Conservation (phyloP, 2,329 filamentous ascomycete genomes). For the Fusarium sp. region DNA sequence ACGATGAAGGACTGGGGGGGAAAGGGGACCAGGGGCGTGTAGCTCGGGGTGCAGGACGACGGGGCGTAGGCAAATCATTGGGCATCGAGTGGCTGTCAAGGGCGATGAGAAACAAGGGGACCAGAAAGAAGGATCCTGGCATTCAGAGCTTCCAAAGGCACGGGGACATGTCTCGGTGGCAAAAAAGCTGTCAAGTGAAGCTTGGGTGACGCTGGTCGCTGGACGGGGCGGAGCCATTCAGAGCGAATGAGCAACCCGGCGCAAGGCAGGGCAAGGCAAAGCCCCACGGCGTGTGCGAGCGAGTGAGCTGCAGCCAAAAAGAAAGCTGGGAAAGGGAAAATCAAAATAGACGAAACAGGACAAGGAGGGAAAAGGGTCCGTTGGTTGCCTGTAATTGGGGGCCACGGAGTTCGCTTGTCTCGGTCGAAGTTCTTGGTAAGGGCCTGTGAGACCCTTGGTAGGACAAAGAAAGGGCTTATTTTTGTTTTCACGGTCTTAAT, state of each 20-base stretch:
- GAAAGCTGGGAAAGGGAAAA: slow-evolving; percentile 6
- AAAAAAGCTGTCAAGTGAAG: slow-evolving; percentile 35
- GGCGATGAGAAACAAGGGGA: slow-evolving; percentile 26
- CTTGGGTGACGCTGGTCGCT: slow-evolving; percentile 27
- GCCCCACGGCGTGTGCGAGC: slow-evolving; percentile 38
- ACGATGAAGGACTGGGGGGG: slow-evolving; percentile 21
- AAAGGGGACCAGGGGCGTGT: slow-evolving; percentile 20
- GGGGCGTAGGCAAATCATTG: slow-evolving; percentile 41
- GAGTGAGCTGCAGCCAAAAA: slow-evolving; percentile 26
- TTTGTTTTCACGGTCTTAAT: slow-evolving; percentile 29
- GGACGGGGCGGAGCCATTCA: slow-evolving; percentile 32
- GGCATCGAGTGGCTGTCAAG: slow-evolving; percentile 36
- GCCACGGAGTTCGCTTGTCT: slow-evolving; percentile 22
- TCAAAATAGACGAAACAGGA: slow-evolving; percentile 31
- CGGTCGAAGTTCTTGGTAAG: background rate
- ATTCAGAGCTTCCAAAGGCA: slow-evolving; percentile 17
- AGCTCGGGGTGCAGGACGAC: slow-evolving; percentile 29
- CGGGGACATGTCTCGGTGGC: slow-evolving; percentile 28
- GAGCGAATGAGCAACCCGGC: slow-evolving; percentile 28
- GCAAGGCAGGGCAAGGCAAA: slow-evolving; percentile 37
- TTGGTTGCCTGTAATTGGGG: slow-evolving; percentile 37
- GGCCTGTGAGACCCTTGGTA: background rate
- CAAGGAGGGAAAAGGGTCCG: slow-evolving; percentile 4
- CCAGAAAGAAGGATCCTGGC: slow-evolving; percentile 24
- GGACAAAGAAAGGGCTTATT: slow-evolving; percentile 6